Percentiles rank a stretch among this genome's conserved stretches.
Evolutionary conservation across 257 asterid species (phyloP).

Genomic region (Solanum dulcamara): DNA sequence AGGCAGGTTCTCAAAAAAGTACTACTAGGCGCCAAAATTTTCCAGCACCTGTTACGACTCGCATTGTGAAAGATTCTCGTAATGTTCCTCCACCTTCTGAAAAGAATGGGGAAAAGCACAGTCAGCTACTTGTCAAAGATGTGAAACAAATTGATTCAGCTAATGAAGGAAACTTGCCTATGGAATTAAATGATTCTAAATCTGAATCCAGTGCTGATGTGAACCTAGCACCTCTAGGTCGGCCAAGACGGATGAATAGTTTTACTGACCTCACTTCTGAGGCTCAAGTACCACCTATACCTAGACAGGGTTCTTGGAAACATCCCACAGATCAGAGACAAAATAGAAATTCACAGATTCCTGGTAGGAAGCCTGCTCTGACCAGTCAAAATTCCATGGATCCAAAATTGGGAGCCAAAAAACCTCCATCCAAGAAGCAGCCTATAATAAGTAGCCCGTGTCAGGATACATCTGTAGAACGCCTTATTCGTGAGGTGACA

Average conservation of each 20-base stretch:
- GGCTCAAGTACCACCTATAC: slow-evolving; percentile 37
- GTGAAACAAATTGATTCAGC: slow-evolving; percentile 38
- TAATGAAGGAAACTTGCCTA: slow-evolving; percentile 41
- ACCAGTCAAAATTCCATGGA: slow-evolving; percentile 40
- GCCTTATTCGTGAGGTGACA: slow-evolving; percentile 95
- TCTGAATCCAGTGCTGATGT: slow-evolving; percentile 61
- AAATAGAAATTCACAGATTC: slow-evolving; percentile 42
- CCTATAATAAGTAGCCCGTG: slow-evolving; percentile 33
- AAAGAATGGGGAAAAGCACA: slow-evolving; percentile 52
- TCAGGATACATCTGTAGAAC: slow-evolving; percentile 93
- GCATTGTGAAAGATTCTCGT: slow-evolving; percentile 65
- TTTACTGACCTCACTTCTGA: slow-evolving; percentile 49
- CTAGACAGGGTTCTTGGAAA: slow-evolving; percentile 70
- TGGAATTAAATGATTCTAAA: slow-evolving; percentile 55
- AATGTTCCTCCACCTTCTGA: slow-evolving; percentile 32
- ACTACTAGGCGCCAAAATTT: slow-evolving; percentile 73
- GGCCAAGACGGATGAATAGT: slow-evolving; percentile 57
- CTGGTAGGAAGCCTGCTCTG: slow-evolving; percentile 53
- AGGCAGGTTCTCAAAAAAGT: slow-evolving; percentile 63
- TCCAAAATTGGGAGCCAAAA: slow-evolving; percentile 48
- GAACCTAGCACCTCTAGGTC: slow-evolving; percentile 34
- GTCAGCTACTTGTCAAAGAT: slow-evolving; percentile 46
- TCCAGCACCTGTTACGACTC: slow-evolving; percentile 66
- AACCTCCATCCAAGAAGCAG: slow-evolving; percentile 65
- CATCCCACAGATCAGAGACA: slow-evolving; percentile 56